Base-by-base conservation (phyloP, 2,329 filamentous ascomycete genomes). In the Clonostachys rosea region DNA sequence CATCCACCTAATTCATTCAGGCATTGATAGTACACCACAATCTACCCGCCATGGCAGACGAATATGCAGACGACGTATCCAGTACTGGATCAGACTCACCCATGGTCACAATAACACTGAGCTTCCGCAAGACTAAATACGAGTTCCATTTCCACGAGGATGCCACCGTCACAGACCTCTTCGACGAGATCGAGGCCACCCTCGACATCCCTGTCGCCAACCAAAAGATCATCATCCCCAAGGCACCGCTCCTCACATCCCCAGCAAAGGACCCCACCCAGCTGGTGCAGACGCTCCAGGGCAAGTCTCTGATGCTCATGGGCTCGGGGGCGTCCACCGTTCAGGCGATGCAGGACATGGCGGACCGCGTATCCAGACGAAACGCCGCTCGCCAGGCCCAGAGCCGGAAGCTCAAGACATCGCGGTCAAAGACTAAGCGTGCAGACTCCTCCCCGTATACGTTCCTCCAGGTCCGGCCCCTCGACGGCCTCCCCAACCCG, bases 401-500 rank as follows among this genome's bases (percentile, higher is more conserved):
- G 46, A 20, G 36, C 36, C 56, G 54, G 14, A 52, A 54, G 5
- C 55, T 50, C 13, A 34, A 12, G 49, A 46, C 56, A 13, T 18
- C 36, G 4, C 36, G 36, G 14, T 14, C 36, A 8, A 39, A 39
- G 36, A 30, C 24, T 10, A 30, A 30, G 24, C 70, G 68, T 49
- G 59, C 58, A 61, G 81, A 82, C n/a, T 79, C 85, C 49, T 71
- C 74, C 17, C 75, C 73, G 50, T 96, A 95, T 69, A 95, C 88
- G 0, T 99, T 99, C 68, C 78, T 85, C 52, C 80, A 81, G 1
- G 74, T 97, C 1, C 79, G 83, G 2, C 88, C 91, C 0, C 77
- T 99, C 0, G 70, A 80, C 0, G 84, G 92, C 57, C 83, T 97
- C 0, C 90, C 91, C 0, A 78, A 86, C 47, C 86, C 91, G 0